phyloP scores from a whole-genome alignment of 1,284 basidiomycete genomes.

The Malassezia arunalokei region DNA sequence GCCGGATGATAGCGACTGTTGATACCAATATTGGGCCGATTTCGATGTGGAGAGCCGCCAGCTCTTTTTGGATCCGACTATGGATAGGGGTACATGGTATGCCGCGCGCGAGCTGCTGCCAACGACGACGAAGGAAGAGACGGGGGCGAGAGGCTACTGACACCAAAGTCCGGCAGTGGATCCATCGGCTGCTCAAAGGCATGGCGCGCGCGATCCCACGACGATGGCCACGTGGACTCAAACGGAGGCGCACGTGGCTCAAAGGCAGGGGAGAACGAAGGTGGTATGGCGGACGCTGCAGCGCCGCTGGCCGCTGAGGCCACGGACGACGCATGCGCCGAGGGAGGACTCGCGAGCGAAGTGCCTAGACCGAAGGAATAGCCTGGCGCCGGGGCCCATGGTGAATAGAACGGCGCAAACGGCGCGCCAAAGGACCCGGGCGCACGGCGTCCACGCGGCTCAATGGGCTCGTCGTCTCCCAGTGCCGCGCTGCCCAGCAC shows the following conservation, averaged over 20 bases:
- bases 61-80: no score
- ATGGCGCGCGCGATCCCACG: slow-evolving; percentile 40
- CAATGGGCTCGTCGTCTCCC: slow-evolving; percentile 42
- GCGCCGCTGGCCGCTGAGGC: neutral
- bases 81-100: neutral
- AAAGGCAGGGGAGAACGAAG: neutral
- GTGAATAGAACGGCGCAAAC: slow-evolving; percentile 11
- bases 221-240: slow-evolving; percentile 12
- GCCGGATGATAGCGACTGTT: slow-evolving; percentile 29
- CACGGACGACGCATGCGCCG: neutral
- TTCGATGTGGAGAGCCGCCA: no score
- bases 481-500: slow-evolving; percentile 44
- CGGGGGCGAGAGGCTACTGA: neutral
- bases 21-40: neutral
- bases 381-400: slow-evolving; percentile 10
- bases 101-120: neutral
- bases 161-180: neutral
- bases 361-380: slow-evolving; percentile 13
- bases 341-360: slow-evolving; percentile 13
- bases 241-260: neutral
- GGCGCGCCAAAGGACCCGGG: slow-evolving; percentile 18
- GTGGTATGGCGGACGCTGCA: slow-evolving; percentile 20
- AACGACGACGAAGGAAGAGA: no score
- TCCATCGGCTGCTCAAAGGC: slow-evolving; percentile 31
- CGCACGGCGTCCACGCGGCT: slow-evolving; percentile 33